A percentile compares a stretch with the other conserved stretches of the same genome.
Evolutionary conservation across 2,329 filamentous ascomycete species (phyloP).

Genomic region (Stemphylium beticola): DNA sequence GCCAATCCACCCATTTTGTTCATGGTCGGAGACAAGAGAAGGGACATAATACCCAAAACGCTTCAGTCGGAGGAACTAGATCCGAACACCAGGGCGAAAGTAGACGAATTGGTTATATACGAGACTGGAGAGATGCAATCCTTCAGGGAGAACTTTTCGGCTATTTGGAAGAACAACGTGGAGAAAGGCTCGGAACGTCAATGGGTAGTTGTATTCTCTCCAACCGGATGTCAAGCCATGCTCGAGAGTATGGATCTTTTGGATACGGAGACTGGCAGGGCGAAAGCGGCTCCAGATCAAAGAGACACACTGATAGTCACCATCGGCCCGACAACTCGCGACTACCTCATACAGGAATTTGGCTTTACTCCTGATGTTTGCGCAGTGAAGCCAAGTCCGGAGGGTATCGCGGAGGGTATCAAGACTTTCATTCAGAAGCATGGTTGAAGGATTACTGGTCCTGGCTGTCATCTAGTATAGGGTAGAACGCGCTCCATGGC

Average conservation of each 20-base stretch:
- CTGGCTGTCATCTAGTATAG: background rate
- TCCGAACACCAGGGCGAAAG: conserved; percentile 61
- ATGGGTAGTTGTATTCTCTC: conserved; percentile 78
- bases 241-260: conserved; percentile 59
- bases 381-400: conserved; percentile 79
- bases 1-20: conserved; percentile 74
- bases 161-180: conserved; percentile 56
- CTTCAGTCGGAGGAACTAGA: conserved; percentile 67
- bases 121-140: conserved; percentile 81
- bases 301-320: conserved; percentile 73
- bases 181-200: conserved; percentile 49
- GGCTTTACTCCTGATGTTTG: conserved; percentile 77
- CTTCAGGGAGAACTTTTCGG: conserved; percentile 72
- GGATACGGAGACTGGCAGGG: conserved; percentile 48
- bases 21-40: conserved; percentile 84
- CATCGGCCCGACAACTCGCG: conserved; percentile 90
- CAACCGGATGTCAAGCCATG: conserved; percentile 67
- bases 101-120: conserved; percentile 85
- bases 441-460: background rate
- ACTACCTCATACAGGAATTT: conserved; percentile 71
- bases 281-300: conserved; percentile 19
- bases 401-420: conserved; percentile 77
- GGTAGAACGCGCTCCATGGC: background rate
- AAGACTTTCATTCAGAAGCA: conserved; percentile 31
- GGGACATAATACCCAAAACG: conserved; percentile 87